Evolutionary conservation across 139 green algal genomes (phyloP), one percentile per base, ranked within the genome.

Genomic region (Tetratostichococcus sp.): DNA sequence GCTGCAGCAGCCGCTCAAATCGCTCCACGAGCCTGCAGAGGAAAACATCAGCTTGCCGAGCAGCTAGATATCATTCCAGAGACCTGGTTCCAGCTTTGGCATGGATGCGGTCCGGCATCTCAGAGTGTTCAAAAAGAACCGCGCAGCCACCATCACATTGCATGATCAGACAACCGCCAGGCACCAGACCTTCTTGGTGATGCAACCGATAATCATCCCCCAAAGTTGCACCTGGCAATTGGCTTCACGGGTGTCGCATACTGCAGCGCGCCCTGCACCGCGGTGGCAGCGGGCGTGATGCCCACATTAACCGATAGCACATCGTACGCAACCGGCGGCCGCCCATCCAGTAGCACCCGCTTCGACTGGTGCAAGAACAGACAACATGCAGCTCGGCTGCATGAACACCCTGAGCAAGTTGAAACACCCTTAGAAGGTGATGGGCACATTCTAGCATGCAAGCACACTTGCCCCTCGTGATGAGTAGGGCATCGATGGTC

Each of bases 241-340:
- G 95, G 95, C 69, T 99, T 99, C 39, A 99, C 95, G 1, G 92
- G 77, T 6, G 83, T 94, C 42, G 89, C 85, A 80, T 92, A 75
- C 71, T 87, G 32, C 1, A 70, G 59, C 0, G 89, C 91, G 0
- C 95, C 95, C 0, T 86, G 85, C 4, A 96, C 80, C 1, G 26
- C 70, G 1, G 67, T 71, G 3, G 66, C 62, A 1, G 80, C 85
- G 2, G 94, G 94, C 0, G 89, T 96, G 79, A 97, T 97, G 73
- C 95, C 95, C 8, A 97, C 84, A 78, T 98, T 86, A 2, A 99
- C 83, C 0, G 91, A 96, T 5, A 98, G 84, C 14, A 93, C 86
- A 78, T 99, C 95, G 77, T 97, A 99, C 4, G 33, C 35, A 0
- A 97, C 34, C 0, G 85, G 42, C 0, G 91, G 93, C 0, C 93